phyloP scores from a whole-genome alignment of 2,329 filamentous ascomycete genomes.

The Raffaelea ambrosiae region DNA sequence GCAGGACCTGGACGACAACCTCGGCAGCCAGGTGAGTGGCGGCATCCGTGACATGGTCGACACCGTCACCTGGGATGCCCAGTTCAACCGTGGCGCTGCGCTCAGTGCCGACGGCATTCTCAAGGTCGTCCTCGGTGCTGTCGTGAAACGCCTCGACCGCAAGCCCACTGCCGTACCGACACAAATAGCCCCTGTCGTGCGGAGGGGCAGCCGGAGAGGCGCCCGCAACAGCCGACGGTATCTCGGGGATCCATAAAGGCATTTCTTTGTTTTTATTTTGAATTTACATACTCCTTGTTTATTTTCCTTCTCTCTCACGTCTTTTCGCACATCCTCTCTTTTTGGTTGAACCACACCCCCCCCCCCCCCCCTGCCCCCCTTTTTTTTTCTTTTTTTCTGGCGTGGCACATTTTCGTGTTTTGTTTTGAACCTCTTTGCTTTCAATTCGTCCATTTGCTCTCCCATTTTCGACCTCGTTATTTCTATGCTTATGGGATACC shows the following conservation, averaged over 20 bases:
- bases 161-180: not conserved
- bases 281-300: not conserved
- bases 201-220: too few relatives aligned
- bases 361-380: not conserved
- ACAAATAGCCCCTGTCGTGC: too few relatives aligned
- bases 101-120: conserved; percentile 65
- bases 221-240: too few relatives aligned
- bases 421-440: not conserved
- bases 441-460: not conserved
- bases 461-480: too few relatives aligned
- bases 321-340: not conserved
- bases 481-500: too few relatives aligned
- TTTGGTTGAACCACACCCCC: too few relatives aligned
- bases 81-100: conserved; percentile 21
- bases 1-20: conserved; percentile 64
- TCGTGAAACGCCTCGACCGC: conserved; percentile 37
- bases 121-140: conserved; percentile 73
- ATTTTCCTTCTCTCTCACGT: not conserved
- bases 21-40: conserved; percentile 40
- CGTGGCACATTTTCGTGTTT: too few relatives aligned
- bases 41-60: conserved; percentile 79
- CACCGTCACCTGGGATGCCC: conserved; percentile 65
- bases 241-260: not conserved
- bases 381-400: not conserved
- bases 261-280: not conserved